These are phyloP conservation scores for Dendrobium huoshanense DNA, from an alignment of 106 monocot genomes.

Conservation along the genomic window DNA sequence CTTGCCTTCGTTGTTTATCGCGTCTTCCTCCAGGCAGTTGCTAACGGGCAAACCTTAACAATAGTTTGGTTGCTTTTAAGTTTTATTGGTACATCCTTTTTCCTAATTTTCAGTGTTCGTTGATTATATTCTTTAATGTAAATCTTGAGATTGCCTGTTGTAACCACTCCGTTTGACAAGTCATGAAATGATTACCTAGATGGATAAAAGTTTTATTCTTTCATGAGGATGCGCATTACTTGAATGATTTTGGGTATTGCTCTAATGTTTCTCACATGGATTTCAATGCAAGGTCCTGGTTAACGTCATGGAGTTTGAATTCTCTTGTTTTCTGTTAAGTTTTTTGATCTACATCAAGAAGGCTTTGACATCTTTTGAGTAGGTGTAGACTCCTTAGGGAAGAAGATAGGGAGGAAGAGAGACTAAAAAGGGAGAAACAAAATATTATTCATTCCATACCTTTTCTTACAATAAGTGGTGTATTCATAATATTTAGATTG, in stretches of 20 bases:
- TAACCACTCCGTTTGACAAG: neutral
- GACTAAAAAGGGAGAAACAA: too few relatives aligned
- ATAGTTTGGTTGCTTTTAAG: neutral
- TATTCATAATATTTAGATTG: too few relatives aligned
- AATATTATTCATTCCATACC: too few relatives aligned
- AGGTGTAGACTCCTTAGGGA: too few relatives aligned
- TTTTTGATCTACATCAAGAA: too few relatives aligned
- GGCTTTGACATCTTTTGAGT: too few relatives aligned
- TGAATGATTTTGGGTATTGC: neutral
- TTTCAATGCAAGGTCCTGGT: too few relatives aligned
- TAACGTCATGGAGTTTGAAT: too few relatives aligned
- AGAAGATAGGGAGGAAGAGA: too few relatives aligned
- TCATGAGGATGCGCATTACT: neutral
- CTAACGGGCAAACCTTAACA: neutral
- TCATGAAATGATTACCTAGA: neutral
- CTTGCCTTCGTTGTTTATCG: neutral
- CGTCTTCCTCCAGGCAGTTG: too few relatives aligned
- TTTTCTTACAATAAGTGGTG: too few relatives aligned
- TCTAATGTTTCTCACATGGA: neutral
- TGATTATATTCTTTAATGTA: neutral
- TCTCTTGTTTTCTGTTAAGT: too few relatives aligned
- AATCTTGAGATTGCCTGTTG: neutral
- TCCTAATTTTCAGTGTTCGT: neutral
- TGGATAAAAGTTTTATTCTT: neutral
- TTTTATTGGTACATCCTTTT: neutral